These are phyloP conservation scores for Ephemerocybe angulata DNA, from an alignment of 768 basidiomycete species.

Conservation along the genomic window DNA sequence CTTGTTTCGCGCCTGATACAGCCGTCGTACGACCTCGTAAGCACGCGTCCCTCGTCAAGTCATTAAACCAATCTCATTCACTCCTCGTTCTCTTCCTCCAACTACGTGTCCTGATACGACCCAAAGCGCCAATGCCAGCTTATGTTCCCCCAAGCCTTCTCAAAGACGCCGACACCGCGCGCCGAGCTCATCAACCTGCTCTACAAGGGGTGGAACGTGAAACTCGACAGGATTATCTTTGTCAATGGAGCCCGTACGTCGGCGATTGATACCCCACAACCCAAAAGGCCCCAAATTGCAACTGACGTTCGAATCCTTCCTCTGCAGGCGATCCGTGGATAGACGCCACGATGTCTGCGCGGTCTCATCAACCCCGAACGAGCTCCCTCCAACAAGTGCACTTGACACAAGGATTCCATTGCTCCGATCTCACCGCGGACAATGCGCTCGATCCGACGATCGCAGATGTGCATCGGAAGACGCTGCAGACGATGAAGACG, in stretches of 20 bases:
- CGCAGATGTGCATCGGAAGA: slow-evolving; percentile 49
- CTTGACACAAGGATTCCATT: slow-evolving; percentile 62
- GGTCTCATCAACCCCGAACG: slow-evolving; percentile 40
- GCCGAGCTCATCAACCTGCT: slow-evolving; percentile 39
- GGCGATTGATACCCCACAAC: not conserved
- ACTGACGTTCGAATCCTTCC: not conserved
- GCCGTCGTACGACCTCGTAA: slow-evolving; percentile 52
- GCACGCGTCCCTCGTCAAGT: slow-evolving; percentile 10
- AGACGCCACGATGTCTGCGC: slow-evolving; percentile 63
- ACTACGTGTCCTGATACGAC: not conserved
- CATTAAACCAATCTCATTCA: not conserved
- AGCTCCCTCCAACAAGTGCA: slow-evolving; percentile 55
- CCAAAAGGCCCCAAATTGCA: slow-evolving; percentile 1
- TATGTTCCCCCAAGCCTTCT: slow-evolving; percentile 63
- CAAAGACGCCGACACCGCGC: slow-evolving; percentile 40
- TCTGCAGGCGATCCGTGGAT: slow-evolving; percentile 67
- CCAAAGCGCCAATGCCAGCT: slow-evolving; percentile 63
- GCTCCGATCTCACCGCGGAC: slow-evolving; percentile 50
- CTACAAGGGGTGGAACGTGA: slow-evolving; percentile 64
- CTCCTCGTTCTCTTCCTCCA: not conserved
- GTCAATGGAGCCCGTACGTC: slow-evolving; percentile 63
- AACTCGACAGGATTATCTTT: slow-evolving; percentile 58
- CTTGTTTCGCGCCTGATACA: slow-evolving; percentile 55
- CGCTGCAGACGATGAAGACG: slow-evolving; percentile 45
- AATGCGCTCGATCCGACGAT: slow-evolving; percentile 50